Evolutionary conservation across 2,329 filamentous ascomycete species (phyloP).

Genomic region (Hypoxylon sp.): DNA sequence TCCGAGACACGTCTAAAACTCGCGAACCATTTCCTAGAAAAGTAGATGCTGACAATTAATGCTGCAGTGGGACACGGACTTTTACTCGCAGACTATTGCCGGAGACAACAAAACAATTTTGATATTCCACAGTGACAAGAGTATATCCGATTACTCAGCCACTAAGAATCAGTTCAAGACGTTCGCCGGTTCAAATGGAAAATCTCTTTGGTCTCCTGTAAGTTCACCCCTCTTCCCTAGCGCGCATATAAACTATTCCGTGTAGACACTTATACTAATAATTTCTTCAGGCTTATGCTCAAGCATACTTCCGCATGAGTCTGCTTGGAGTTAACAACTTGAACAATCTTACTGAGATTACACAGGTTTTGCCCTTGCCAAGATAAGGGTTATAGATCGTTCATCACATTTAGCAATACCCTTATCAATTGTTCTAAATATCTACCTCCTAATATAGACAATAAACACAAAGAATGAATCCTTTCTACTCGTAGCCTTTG

Average conservation of each 20-base stretch:
- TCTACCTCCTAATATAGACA: neutral
- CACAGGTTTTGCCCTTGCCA: slow-evolving; percentile 56
- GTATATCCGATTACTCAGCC: slow-evolving; percentile 45
- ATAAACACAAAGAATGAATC: neutral
- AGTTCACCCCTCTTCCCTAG: slow-evolving; percentile 28
- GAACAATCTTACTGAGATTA: slow-evolving; percentile 62
- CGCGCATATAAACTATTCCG: neutral
- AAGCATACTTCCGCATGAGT: slow-evolving; percentile 61
- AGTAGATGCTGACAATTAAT: too few species aligned
- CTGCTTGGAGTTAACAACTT: slow-evolving; percentile 63
- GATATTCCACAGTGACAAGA: slow-evolving; percentile 54
- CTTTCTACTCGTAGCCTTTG: too few species aligned
- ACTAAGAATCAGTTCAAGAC: slow-evolving; percentile 46
- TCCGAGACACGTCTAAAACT: too few species aligned
- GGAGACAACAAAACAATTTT: slow-evolving; percentile 52
- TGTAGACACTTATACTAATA: slow-evolving; percentile 2
- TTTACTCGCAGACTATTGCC: slow-evolving; percentile 61
- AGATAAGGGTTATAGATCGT: slow-evolving; percentile 20
- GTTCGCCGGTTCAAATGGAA: slow-evolving; percentile 47
- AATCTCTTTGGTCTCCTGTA: slow-evolving; percentile 47
- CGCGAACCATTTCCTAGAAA: too few species aligned
- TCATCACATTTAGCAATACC: neutral
- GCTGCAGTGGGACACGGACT: slow-evolving; percentile 63
- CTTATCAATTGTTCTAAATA: neutral
- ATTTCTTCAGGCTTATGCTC: slow-evolving; percentile 55